phyloP scores from a whole-genome alignment of 1,139 yeast species.

The Candida frijolesensis region DNA sequence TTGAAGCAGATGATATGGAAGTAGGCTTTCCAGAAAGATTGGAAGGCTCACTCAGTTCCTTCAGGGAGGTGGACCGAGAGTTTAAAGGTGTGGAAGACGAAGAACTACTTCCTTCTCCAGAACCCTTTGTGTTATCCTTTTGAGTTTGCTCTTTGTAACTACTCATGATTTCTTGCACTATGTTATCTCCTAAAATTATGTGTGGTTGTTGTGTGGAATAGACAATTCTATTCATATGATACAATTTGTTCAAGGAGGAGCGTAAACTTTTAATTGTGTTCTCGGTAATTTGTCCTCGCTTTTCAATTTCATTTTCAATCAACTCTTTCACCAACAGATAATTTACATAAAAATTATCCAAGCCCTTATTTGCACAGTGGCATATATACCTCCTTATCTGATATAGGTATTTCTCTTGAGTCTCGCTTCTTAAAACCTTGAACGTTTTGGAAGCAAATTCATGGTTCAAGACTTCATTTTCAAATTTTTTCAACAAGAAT shows the following conservation, averaged over 20 bases:
- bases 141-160: slow-evolving; percentile 1
- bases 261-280: slow-evolving; percentile 14
- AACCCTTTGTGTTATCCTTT: background rate
- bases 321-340: slow-evolving; percentile 11
- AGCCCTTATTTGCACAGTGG: slow-evolving; percentile 15
- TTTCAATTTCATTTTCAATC: slow-evolving; percentile 8
- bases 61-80: slow-evolving; percentile 7
- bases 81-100: slow-evolving; percentile 2
- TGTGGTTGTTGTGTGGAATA: slow-evolving; percentile 13
- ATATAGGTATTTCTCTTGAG: slow-evolving; percentile 14
- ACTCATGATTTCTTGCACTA: slow-evolving; percentile 12
- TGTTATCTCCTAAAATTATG: slow-evolving; percentile 11
- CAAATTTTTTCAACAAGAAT: slow-evolving; percentile 13
- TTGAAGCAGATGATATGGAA: background rate
- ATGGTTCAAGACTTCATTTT: slow-evolving; percentile 12
- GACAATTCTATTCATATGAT: slow-evolving; percentile 14
- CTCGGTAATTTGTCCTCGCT: slow-evolving; percentile 12
- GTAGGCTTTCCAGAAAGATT: background rate
- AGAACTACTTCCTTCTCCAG: slow-evolving; percentile 1
- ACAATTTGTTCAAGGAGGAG: slow-evolving; percentile 13
- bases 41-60: slow-evolving; percentile 1
- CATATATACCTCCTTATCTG: slow-evolving; percentile 14
- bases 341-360: slow-evolving; percentile 14
- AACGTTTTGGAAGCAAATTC: slow-evolving; percentile 9
- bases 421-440: slow-evolving; percentile 9